phyloP scores from a whole-genome alignment of 768 basidiomycete genomes.

The Leccinum sublutescens region DNA sequence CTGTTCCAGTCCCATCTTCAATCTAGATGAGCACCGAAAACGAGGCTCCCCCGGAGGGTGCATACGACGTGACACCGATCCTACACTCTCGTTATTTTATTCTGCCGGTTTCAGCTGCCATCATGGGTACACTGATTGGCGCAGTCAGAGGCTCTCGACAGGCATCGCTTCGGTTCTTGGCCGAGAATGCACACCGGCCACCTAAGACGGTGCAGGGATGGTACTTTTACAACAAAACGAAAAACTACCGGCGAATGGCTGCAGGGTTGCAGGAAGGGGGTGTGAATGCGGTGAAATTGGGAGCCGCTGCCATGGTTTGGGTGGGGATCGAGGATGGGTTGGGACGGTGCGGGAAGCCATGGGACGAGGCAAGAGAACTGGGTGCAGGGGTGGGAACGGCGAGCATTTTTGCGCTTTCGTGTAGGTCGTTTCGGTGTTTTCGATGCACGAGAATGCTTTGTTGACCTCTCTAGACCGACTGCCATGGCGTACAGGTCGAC shows the following conservation, averaged over 20 bases:
- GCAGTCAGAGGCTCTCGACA: constrained; percentile 66
- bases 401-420: constrained; percentile 53
- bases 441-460: not conserved
- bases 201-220: constrained; percentile 86
- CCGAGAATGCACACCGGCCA: constrained; percentile 89
- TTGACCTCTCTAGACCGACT: constrained; percentile 49
- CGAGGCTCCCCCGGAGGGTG: constrained; percentile 8
- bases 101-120: constrained; percentile 58
- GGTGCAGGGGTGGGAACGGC: constrained; percentile 68
- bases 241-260: constrained; percentile 83
- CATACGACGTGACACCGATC: constrained; percentile 32
- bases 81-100: constrained; percentile 51
- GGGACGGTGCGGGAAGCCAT: constrained; percentile 34
- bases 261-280: constrained; percentile 70
- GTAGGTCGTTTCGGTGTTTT: constrained; percentile 35
- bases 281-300: constrained; percentile 51
- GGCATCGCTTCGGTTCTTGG: constrained; percentile 77
- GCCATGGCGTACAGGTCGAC: constrained; percentile 46
- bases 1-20: not conserved
- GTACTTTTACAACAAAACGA: constrained; percentile 97
- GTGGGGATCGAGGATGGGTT: constrained; percentile 48
- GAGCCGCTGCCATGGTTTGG: constrained; percentile 45
- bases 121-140: constrained; percentile 68
- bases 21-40: constrained; percentile 19
- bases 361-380: constrained; percentile 47